Evolutionary conservation across 306 rosid species (phyloP), one percentile per base, ranked within the genome.

Genomic region (Citrullus colocynthis): DNA sequence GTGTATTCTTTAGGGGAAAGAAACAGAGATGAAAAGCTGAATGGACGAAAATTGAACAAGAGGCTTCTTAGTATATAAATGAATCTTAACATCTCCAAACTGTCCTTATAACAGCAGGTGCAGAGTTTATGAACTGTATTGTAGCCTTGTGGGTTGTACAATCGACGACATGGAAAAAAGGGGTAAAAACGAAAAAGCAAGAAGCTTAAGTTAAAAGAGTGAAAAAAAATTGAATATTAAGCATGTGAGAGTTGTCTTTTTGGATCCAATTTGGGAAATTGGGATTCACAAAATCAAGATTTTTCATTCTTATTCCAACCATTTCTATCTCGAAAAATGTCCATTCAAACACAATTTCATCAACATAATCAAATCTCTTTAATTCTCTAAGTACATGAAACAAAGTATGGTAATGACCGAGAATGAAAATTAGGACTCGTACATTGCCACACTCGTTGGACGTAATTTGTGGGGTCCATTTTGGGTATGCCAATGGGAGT

Each of bases 241-340:
- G 77, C 77, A 73, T 49, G 61, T 49, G 77, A 73, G 42, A 51
- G 61, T 17, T 51, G 61, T 51, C 57, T 5, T 45, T 42, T 49
- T 49, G 3, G 49, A 74, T 74, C 78, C 78, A 74, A 51, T 74
- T 74, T 74, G 78, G 49, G 32, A 36, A 30, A 10, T 52, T 74
- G 78, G 18, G 78, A 52, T 74, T 52, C 62, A 51, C 34, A 54
- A 13, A 51, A 30, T 34, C 77, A 49, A 73, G 20, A 72, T 30
- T 15, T 63, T 63, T 6, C 30, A 41, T 18, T 18, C 52, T 39
- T n/a, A 39, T 66, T 66, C 74, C 32, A 66, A 39, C 52, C 28
- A 66, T 20, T 41, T 36, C 1, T n/a, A 66, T 66, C 52, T 66
- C 52, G 52, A 66, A 9, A 63, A 66, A 66, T 8, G 3, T 13